These are phyloP conservation scores for Geotrichum cucujoidarum DNA, from an alignment of 1,139 yeast genomes.

Conservation along the genomic window DNA sequence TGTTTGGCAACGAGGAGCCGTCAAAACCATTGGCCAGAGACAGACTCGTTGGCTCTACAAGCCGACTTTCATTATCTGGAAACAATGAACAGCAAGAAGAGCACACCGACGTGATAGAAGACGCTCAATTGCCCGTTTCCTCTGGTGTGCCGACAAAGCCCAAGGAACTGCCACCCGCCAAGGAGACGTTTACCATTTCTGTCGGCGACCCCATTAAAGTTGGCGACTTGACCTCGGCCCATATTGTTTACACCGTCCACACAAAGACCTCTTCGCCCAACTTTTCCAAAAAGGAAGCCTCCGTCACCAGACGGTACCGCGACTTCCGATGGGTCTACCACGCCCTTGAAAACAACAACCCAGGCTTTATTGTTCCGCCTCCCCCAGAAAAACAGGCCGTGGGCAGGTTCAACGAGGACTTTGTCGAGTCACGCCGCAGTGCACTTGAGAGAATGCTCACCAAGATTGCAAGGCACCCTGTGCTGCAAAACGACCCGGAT, in stretches of 20 bases:
- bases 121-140: background rate
- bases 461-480: slow-evolving; percentile 55
- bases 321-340: slow-evolving; percentile 88
- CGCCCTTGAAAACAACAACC: slow-evolving; percentile 78
- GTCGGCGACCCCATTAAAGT: slow-evolving; percentile 92
- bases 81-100: background rate
- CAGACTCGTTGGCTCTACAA: background rate
- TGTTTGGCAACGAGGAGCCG: slow-evolving; percentile 15
- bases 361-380: slow-evolving; percentile 90
- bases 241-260: slow-evolving; percentile 77
- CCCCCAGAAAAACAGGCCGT: slow-evolving; percentile 95
- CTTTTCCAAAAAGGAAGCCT: slow-evolving; percentile 38
- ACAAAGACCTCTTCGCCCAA: slow-evolving; percentile 48
- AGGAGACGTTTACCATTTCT: slow-evolving; percentile 48
- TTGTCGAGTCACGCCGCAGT: slow-evolving; percentile 77
- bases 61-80: background rate
- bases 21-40: background rate
- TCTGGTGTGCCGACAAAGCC: background rate
- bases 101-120: background rate
- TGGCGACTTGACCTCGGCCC: slow-evolving; percentile 84
- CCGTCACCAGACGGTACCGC: slow-evolving; percentile 71
- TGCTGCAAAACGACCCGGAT: slow-evolving; percentile 65
- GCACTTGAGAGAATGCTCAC: slow-evolving; percentile 85
- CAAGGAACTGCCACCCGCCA: background rate
- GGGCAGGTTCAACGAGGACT: slow-evolving; percentile 82